Percentiles rank a stretch among this genome's conserved stretches.
These are phyloP conservation scores for Phytophthora sp. DNA, from an alignment of 352 stramenopile genomes.

Conservation along the genomic window DNA sequence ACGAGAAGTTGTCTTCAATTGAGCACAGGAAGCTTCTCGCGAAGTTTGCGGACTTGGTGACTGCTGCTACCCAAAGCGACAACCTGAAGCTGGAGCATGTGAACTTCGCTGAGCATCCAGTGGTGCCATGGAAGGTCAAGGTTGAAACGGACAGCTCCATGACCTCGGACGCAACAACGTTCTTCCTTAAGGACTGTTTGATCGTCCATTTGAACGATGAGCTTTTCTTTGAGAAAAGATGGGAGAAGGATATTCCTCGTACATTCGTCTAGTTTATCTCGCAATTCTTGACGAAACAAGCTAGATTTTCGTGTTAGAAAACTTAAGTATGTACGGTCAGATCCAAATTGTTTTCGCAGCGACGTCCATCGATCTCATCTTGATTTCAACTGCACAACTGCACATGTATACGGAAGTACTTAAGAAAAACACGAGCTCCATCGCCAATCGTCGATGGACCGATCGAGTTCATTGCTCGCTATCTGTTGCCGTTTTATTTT, in stretches of 20 bases:
- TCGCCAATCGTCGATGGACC: too few species aligned
- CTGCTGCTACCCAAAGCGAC: conserved; percentile 17
- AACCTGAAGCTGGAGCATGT: conserved; percentile 24
- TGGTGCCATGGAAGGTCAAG: conserved; percentile 41
- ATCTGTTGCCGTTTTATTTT: too few species aligned
- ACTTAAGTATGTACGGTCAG: too few species aligned
- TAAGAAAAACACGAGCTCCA: neutral
- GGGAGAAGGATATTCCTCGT: conserved; percentile 42
- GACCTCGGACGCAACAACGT: conserved; percentile 36
- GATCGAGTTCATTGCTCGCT: too few species aligned
- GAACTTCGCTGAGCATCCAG: conserved; percentile 35
- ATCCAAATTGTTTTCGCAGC: too few species aligned
- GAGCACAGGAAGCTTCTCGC: conserved; percentile 21
- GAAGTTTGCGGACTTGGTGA: conserved; percentile 22
- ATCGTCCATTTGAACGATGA: conserved; percentile 38
- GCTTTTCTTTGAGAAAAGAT: conserved; percentile 49
- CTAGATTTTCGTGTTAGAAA: too few species aligned
- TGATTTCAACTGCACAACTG: neutral
- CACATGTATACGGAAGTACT: neutral
- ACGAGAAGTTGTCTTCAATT: conserved; percentile 39
- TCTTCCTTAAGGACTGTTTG: conserved; percentile 45
- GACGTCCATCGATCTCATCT: too few species aligned
- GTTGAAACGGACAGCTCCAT: conserved; percentile 57
- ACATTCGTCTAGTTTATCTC: conserved; percentile 40
- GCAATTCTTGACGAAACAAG: too few species aligned